phyloP scores from a whole-genome alignment of 2,329 filamentous ascomycete species.

The Exophiala alcalophila region DNA sequence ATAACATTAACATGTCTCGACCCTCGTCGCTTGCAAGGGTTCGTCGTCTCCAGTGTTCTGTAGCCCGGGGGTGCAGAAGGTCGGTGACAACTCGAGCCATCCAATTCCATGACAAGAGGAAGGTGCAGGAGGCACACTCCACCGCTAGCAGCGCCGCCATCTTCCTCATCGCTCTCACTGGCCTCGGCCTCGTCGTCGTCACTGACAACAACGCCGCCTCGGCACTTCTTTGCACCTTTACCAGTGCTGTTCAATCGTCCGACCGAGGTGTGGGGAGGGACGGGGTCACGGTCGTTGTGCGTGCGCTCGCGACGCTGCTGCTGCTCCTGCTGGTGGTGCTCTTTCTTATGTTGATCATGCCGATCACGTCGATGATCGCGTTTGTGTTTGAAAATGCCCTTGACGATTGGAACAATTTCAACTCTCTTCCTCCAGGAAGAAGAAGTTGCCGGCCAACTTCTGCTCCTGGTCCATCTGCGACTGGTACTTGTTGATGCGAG shows the following conservation, averaged over 20 bases:
- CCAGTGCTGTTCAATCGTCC: constrained; percentile 43
- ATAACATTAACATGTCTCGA: too few relatives aligned
- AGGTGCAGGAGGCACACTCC: constrained; percentile 62
- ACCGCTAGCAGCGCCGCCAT: constrained; percentile 48
- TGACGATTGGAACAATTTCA: constrained; percentile 57
- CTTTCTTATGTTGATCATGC: constrained; percentile 11
- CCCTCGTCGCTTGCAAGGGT: too few relatives aligned
- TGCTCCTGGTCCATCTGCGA: constrained; percentile 98
- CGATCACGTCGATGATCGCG: constrained; percentile 19
- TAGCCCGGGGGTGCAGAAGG: too few relatives aligned
- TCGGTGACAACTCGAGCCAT: too few relatives aligned
- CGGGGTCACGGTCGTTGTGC: constrained; percentile 33
- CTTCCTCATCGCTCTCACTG: constrained; percentile 63
- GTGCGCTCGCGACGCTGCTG: constrained; percentile 37
- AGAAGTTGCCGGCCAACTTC: constrained; percentile 90
- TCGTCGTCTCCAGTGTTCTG: too few relatives aligned
- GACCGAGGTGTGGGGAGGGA: constrained; percentile 38
- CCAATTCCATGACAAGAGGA: not conserved
- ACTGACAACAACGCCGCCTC: constrained; percentile 53
- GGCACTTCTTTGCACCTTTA: constrained; percentile 39
- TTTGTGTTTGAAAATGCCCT: constrained; percentile 38
- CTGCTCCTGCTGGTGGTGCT: constrained; percentile 27
- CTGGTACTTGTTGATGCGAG: constrained; percentile 96
- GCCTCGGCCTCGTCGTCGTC: constrained; percentile 64
- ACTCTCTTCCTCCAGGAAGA: constrained; percentile 89